Evolutionary conservation across 2,329 filamentous ascomycete species (phyloP).

Genomic region (Moelleriella libera): DNA sequence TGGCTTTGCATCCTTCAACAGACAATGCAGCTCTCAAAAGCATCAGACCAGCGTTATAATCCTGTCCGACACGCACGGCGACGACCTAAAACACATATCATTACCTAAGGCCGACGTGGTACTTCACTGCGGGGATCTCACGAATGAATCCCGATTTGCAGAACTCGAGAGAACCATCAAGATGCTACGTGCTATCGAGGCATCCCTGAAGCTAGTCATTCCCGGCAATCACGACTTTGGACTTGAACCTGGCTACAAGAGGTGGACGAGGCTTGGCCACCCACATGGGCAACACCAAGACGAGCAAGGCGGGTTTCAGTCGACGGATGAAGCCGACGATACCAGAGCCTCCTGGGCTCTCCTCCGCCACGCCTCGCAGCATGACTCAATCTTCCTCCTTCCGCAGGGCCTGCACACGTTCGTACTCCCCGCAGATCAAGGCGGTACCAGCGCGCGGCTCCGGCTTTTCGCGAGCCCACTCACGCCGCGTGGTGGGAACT

Average conservation of each 20-base stretch:
- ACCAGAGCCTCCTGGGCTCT: too few relatives aligned
- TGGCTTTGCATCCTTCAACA: too few relatives aligned
- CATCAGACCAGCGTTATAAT: too few relatives aligned
- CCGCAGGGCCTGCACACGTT: conserved; percentile 35
- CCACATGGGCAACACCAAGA: not conserved
- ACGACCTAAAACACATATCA: conserved; percentile 6
- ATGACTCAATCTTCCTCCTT: too few relatives aligned
- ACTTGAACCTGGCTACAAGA: conserved; percentile 21
- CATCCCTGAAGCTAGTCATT: conserved; percentile 38
- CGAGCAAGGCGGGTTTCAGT: conserved; percentile 13
- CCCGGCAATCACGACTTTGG: conserved; percentile 40
- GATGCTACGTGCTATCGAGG: conserved; percentile 26
- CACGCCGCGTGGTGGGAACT: conserved; percentile 29
- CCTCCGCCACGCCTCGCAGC: too few relatives aligned
- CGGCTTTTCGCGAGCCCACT: conserved; percentile 38
- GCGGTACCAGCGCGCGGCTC: conserved; percentile 33
- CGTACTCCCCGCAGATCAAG: too few relatives aligned
- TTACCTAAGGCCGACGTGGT: conserved; percentile 22
- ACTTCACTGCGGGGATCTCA: conserved; percentile 40
- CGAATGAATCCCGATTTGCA: conserved; percentile 21
- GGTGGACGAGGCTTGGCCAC: too few relatives aligned
- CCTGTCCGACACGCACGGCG: conserved; percentile 23
- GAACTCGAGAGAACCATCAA: conserved; percentile 27
- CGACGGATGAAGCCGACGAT: too few relatives aligned
- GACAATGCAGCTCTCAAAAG: too few relatives aligned